phyloP scores from a whole-genome alignment of 2,329 filamentous ascomycete species.

The Monosporascus sp. region DNA sequence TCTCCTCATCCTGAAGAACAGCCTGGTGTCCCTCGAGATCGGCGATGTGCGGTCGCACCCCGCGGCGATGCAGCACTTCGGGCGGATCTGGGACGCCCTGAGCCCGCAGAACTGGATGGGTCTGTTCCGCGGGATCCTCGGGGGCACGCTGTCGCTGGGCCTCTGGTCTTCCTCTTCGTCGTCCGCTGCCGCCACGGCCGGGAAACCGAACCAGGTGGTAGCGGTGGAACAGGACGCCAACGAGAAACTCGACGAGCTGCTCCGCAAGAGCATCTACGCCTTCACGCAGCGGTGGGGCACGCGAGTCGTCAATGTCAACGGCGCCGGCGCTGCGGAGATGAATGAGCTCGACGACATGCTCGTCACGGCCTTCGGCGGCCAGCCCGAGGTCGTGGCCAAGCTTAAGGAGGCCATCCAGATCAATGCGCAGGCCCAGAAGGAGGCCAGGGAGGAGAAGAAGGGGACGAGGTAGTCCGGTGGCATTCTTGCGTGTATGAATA shows the following conservation, averaged over 20 bases:
- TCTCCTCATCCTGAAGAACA: conserved; percentile 89
- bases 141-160: conserved; percentile 40
- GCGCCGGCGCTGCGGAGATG: conserved; percentile 44
- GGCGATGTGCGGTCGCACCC: conserved; percentile 56
- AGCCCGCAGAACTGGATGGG: conserved; percentile 53
- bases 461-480: conserved; percentile 12
- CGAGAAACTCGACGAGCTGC: conserved; percentile 58
- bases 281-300: conserved; percentile 58
- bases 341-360: conserved; percentile 53
- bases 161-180: conserved; percentile 24
- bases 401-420: conserved; percentile 57
- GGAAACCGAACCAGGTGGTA: conserved; percentile 8
- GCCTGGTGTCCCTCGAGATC: conserved; percentile 93
- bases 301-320: conserved; percentile 44
- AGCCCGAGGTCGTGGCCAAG: conserved; percentile 54
- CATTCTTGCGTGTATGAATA: too few relatives aligned
- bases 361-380: conserved; percentile 51
- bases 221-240: conserved; percentile 48
- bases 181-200: conserved; percentile 10
- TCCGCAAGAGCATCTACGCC: conserved; percentile 57
- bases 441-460: conserved; percentile 27
- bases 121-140: conserved; percentile 54
- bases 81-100: conserved; percentile 60
- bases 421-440: conserved; percentile 48
- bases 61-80: conserved; percentile 54